These are phyloP conservation scores for Cenchrus fungigraminus DNA, from an alignment of 176 grass and related monocot genomes.

Conservation along the genomic window DNA sequence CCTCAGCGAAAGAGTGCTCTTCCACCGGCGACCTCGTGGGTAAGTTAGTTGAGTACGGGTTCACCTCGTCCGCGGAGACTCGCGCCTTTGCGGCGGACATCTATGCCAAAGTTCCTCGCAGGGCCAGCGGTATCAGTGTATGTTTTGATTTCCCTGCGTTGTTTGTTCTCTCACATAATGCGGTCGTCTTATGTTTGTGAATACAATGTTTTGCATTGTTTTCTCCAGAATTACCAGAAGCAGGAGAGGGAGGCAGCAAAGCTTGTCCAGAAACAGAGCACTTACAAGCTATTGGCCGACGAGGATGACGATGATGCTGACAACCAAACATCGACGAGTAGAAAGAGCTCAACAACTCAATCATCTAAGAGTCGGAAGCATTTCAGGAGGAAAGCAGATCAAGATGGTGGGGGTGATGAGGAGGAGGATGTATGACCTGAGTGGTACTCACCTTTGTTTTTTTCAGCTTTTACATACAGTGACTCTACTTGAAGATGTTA, in stretches of 20 bases:
- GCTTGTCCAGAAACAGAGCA: slow-evolving; percentile 76
- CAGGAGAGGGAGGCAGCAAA: slow-evolving; percentile 76
- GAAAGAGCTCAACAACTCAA: slow-evolving; percentile 15
- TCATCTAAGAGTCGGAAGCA: slow-evolving; percentile 68
- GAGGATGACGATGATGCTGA: slow-evolving; percentile 61
- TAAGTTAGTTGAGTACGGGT: slow-evolving; percentile 74
- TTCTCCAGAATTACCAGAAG: slow-evolving; percentile 74
- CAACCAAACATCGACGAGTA: slow-evolving; percentile 27
- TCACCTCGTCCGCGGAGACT: slow-evolving; percentile 54
- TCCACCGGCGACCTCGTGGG: slow-evolving; percentile 59
- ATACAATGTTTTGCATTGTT: slow-evolving; percentile 31
- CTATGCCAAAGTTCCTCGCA: slow-evolving; percentile 71
- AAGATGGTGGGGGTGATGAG: slow-evolving; percentile 60
- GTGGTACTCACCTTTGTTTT: slow-evolving; percentile 4
- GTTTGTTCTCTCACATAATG: not conserved
- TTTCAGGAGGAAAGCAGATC: slow-evolving; percentile 74
- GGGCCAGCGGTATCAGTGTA: slow-evolving; percentile 64
- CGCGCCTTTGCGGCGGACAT: slow-evolving; percentile 65
- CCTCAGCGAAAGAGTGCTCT: slow-evolving; percentile 75
- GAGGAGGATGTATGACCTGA: slow-evolving; percentile 55
- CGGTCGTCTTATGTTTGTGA: not conserved
- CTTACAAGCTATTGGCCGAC: slow-evolving; percentile 65
- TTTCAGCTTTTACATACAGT: not conserved
- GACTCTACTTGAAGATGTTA: slow-evolving; percentile 13
- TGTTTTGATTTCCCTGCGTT: not conserved